Conservation (phyloP, 306 rosid genomes). For the Quercus cerris region DNA sequence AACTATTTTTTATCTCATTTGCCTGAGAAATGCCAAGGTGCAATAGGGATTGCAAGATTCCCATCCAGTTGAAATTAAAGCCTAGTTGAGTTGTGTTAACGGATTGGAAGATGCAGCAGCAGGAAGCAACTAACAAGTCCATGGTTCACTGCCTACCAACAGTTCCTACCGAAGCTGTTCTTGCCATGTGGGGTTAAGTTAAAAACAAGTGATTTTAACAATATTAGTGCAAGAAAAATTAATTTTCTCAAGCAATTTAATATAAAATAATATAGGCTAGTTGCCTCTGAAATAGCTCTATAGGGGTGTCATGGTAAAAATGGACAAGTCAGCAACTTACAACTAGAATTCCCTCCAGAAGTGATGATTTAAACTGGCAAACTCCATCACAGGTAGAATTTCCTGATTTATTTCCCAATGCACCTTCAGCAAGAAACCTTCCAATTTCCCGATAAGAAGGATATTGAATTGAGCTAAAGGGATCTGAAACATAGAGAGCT, state of each 20-base stretch:
- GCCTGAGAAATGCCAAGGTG: background rate
- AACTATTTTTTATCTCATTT: background rate
- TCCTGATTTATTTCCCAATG: slow-evolving; percentile 41
- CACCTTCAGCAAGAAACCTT: slow-evolving; percentile 75
- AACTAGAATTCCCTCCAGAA: slow-evolving; percentile 85
- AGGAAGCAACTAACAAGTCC: background rate
- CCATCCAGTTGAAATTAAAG: background rate
- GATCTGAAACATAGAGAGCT: slow-evolving; percentile 83
- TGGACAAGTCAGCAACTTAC: slow-evolving; percentile 47
- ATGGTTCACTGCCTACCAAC: background rate
- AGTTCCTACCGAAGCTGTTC: background rate
- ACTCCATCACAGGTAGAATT: slow-evolving; percentile 68
- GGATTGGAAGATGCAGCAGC: background rate
- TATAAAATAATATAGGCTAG: background rate
- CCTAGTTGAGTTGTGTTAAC: background rate
- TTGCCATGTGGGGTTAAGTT: background rate
- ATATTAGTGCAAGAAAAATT: background rate
- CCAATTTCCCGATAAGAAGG: slow-evolving; percentile 67
- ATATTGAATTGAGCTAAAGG: slow-evolving; percentile 50
- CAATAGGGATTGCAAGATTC: background rate
- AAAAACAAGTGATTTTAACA: background rate
- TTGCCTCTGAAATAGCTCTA: background rate
- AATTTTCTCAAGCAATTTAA: background rate
- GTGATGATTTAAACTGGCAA: slow-evolving; percentile 88
- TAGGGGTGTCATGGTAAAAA: background rate